phyloP scores from a whole-genome alignment of 1,284 basidiomycete species.

The Leccinum variabile region DNA sequence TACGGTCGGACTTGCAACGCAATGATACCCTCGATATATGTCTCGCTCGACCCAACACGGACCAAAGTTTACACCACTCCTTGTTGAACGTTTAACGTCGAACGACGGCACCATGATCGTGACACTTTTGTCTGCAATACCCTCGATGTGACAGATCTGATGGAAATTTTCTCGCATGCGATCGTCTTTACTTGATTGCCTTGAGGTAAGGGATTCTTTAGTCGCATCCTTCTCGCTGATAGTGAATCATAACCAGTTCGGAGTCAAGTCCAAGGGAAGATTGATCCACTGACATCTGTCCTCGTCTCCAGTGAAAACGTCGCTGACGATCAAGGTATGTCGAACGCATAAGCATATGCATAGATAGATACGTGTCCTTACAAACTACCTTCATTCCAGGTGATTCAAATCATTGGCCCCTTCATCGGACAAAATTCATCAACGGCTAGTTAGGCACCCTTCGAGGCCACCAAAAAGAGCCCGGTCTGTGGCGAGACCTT shows the following conservation, averaged over 20 bases:
- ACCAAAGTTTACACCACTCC: too few relatives aligned
- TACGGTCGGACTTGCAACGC: too few relatives aligned
- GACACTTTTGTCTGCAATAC: too few relatives aligned
- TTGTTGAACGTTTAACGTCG: too few relatives aligned
- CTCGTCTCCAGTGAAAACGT: conserved; percentile 64
- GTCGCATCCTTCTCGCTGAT: conserved; percentile 21
- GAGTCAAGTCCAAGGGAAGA: too few relatives aligned
- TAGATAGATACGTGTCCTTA: conserved; percentile 4
- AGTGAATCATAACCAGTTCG: neutral
- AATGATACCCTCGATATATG: too few relatives aligned
- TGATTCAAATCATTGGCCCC: conserved; percentile 82
- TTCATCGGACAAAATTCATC: conserved; percentile 93
- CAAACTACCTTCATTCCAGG: conserved; percentile 43
- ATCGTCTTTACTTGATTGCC: too few relatives aligned
- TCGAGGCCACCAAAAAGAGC: conserved; percentile 96
- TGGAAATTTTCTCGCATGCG: too few relatives aligned
- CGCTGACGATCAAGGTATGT: conserved; percentile 62
- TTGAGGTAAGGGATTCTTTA: too few relatives aligned
- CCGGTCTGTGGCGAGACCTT: conserved; percentile 91
- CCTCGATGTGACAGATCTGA: too few relatives aligned
- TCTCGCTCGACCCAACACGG: too few relatives aligned
- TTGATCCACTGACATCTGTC: conserved; percentile 29
- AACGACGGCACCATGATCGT: too few relatives aligned
- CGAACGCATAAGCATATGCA: conserved; percentile 8
- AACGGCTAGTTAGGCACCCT: conserved; percentile 95